A percentile compares a stretch with the other conserved stretches of the same genome.
Conservation (phyloP, 371 early-diverging fungal species). For the Lichtheimia ornata region DNA sequence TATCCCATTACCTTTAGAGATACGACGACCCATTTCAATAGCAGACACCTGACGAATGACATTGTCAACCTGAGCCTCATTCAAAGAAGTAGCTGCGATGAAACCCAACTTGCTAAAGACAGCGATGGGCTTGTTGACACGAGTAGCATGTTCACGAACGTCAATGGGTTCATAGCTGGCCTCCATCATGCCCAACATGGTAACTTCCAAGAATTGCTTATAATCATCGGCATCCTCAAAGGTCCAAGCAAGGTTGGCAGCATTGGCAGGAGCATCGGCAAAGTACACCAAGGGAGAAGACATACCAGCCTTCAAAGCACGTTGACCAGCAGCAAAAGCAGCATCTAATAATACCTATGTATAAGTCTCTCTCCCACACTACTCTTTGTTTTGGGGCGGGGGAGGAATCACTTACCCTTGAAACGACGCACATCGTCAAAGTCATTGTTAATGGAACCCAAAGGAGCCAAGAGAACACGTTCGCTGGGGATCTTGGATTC, state of each 20-base stretch:
- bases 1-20: constrained; percentile 55
- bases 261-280: constrained; percentile 46
- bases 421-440: constrained; percentile 84
- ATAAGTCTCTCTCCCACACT: constrained; percentile 1
- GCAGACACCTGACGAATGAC: constrained; percentile 58
- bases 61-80: constrained; percentile 25
- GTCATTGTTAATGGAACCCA: constrained; percentile 71
- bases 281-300: constrained; percentile 60
- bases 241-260: constrained; percentile 26
- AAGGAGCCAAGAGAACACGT: constrained; percentile 72
- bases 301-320: constrained; percentile 71
- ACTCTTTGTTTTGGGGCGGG: too few relatives aligned
- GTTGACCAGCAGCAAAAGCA: constrained; percentile 63
- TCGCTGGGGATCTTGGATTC: constrained; percentile 49
- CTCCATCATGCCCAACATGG: constrained; percentile 73
- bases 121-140: constrained; percentile 37
- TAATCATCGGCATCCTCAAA: constrained; percentile 54
- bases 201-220: constrained; percentile 69
- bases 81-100: constrained; percentile 30
- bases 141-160: constrained; percentile 71
- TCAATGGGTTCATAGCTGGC: constrained; percentile 78
- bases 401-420: constrained; percentile 38
- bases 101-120: constrained; percentile 56
- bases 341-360: constrained; percentile 43
- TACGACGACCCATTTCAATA: constrained; percentile 76